phyloP scores from a whole-genome alignment of 1,284 basidiomycete genomes.

The Exobasidium rhododendri region DNA sequence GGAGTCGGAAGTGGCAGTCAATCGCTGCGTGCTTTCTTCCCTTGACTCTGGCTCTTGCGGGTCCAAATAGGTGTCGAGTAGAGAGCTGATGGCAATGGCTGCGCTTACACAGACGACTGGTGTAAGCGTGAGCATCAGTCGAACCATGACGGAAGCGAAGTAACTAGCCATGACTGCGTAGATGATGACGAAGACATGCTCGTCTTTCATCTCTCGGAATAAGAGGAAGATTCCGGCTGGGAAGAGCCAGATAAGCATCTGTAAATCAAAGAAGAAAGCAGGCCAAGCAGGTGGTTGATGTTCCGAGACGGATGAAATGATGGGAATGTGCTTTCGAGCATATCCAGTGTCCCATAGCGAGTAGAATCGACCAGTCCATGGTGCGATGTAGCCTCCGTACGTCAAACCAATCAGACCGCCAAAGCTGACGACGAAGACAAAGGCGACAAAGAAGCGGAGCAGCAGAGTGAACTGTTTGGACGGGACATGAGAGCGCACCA shows the following conservation, averaged over 20 bases:
- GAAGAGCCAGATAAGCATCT: slow-evolving; percentile 96
- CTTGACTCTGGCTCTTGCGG: slow-evolving; percentile 60
- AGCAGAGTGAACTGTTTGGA: slow-evolving; percentile 89
- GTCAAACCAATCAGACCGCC: slow-evolving; percentile 65
- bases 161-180: slow-evolving; percentile 94
- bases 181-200: slow-evolving; percentile 98
- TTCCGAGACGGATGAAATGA: slow-evolving; percentile 99
- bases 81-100: slow-evolving; percentile 82
- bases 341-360: slow-evolving; percentile 99
- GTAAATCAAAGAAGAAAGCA: slow-evolving; percentile 98
- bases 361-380: slow-evolving; percentile 99
- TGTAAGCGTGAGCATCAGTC: slow-evolving; percentile 86
- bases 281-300: slow-evolving; percentile 99
- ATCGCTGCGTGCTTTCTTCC: slow-evolving; percentile 28
- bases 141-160: slow-evolving; percentile 99
- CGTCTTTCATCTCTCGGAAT: slow-evolving; percentile 90
- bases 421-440: slow-evolving; percentile 67
- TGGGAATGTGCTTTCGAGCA: slow-evolving; percentile 93
- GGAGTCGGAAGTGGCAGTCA: slow-evolving; percentile 35
- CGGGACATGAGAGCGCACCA: slow-evolving; percentile 82
- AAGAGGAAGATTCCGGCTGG: slow-evolving; percentile 91
- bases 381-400: slow-evolving; percentile 91
- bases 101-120: slow-evolving; percentile 87
- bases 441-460: slow-evolving; percentile 60
- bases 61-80: slow-evolving; percentile 85